Evolutionary conservation across 306 rosid genomes (phyloP).

Genomic region (Prunus campanulata): DNA sequence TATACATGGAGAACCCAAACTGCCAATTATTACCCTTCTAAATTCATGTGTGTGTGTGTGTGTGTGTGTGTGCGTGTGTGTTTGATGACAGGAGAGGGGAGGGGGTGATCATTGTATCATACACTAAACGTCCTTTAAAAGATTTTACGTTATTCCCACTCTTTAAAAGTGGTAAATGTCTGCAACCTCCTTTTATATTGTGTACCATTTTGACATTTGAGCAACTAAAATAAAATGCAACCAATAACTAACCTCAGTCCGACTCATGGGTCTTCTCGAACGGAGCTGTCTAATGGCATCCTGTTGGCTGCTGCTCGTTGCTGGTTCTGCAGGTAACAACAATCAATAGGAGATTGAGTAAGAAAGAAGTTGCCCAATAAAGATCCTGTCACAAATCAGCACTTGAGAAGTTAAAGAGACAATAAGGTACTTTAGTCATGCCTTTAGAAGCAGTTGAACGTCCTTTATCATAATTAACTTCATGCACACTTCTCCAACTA

Average conservation of each 20-base stretch:
- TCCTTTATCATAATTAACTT: slow-evolving; percentile 33
- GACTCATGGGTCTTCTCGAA: slow-evolving; percentile 74
- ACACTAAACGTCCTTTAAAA: not conserved
- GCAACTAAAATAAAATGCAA: slow-evolving; percentile 12
- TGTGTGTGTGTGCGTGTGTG: too few species aligned
- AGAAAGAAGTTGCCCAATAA: slow-evolving; percentile 14
- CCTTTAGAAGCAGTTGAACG: slow-evolving; percentile 63
- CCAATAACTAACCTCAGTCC: slow-evolving; percentile 67
- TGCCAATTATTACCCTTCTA: not conserved
- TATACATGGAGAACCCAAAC: not conserved
- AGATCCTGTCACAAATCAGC: slow-evolving; percentile 15
- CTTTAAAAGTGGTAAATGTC: not conserved
- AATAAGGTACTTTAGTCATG: slow-evolving; percentile 30
- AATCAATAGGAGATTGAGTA: slow-evolving; percentile 11
- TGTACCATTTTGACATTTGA: not conserved
- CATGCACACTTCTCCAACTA: slow-evolving; percentile 63
- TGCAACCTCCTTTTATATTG: not conserved
- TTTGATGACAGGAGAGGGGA: not conserved
- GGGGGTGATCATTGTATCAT: not conserved
- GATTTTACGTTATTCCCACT: not conserved
- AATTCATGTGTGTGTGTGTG: not conserved
- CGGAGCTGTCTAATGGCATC: slow-evolving; percentile 62
- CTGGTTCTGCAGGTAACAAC: slow-evolving; percentile 50
- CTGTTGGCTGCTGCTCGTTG: slow-evolving; percentile 46
- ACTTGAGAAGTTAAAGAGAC: slow-evolving; percentile 22